These are phyloP conservation scores for Russula olivacea DNA, from an alignment of 768 basidiomycete species.

Conservation along the genomic window DNA sequence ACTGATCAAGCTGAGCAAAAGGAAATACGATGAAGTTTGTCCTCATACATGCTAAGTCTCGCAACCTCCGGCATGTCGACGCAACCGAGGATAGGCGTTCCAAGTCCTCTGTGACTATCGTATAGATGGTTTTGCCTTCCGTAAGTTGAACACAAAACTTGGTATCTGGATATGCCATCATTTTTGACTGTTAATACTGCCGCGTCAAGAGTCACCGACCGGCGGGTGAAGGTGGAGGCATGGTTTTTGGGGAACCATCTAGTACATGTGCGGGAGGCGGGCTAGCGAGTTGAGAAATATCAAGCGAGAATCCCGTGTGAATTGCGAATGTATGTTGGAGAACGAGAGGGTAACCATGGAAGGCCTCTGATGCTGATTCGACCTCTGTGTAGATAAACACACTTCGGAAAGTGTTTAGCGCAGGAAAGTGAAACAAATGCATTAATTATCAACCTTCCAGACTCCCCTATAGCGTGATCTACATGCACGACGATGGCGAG, in stretches of 20 bases:
- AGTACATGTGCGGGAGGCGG: neutral
- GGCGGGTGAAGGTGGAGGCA: neutral
- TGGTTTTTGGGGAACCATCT: neutral
- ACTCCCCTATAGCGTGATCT: neutral
- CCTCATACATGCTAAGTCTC: constrained; percentile 19
- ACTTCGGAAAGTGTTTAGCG: constrained; percentile 7
- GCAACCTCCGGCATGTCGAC: constrained; percentile 13
- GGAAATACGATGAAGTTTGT: neutral
- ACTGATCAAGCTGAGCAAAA: constrained; percentile 1
- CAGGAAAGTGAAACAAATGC: neutral
- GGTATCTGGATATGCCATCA: constrained; percentile 10
- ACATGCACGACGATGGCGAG: constrained; percentile 11
- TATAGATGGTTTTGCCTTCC: constrained; percentile 1
- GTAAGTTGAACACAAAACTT: constrained; percentile 11
- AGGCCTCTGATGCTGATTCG: neutral
- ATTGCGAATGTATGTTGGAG: constrained; percentile 22
- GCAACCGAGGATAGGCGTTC: constrained; percentile 15
- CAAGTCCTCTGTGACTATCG: constrained; percentile 13
- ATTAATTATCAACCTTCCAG: constrained; percentile 14
- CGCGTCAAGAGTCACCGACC: constrained; percentile 7
- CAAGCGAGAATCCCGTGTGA: constrained; percentile 14
- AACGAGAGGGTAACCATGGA: neutral
- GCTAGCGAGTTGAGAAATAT: constrained; percentile 19
- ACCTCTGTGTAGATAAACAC: constrained; percentile 14
- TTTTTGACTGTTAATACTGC: neutral